Percentiles rank a stretch among this genome's conserved stretches.
Evolutionary conservation across 352 stramenopile genomes (phyloP).

Genomic region (Phytopythium boreale): DNA sequence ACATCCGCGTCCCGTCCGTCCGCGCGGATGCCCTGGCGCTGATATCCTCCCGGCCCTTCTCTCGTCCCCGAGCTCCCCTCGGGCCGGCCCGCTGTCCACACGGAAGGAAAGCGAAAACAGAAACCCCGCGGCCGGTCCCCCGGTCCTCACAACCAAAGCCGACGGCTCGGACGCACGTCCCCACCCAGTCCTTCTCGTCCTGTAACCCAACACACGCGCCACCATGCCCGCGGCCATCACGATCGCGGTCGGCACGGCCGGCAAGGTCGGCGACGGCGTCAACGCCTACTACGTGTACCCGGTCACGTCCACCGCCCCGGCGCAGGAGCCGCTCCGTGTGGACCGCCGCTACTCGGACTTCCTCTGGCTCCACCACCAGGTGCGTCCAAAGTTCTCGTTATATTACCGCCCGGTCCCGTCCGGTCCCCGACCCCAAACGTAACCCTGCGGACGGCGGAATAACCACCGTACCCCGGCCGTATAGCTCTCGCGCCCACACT

Average conservation of each 20-base stretch:
- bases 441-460: too few species aligned
- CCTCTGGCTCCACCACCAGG: slow-evolving; percentile 75
- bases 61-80: neutral
- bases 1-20: neutral
- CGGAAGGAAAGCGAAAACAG: neutral
- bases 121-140: neutral
- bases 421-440: neutral
- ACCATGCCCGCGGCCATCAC: slow-evolving; percentile 4
- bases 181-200: neutral
- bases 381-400: slow-evolving; percentile 2
- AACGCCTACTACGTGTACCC: slow-evolving; percentile 85
- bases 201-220: neutral
- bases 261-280: slow-evolving; percentile 82
- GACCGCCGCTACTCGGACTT: slow-evolving; percentile 86
- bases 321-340: slow-evolving; percentile 37
- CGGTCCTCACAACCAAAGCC: slow-evolving; percentile 5
- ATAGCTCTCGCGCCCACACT: neutral
- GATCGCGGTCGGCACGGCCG: slow-evolving; percentile 64
- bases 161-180: slow-evolving; percentile 1
- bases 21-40: neutral
- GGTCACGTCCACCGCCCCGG: slow-evolving; percentile 54
- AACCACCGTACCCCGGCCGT: too few species aligned
- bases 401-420: neutral
- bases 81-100: neutral
- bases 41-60: neutral